Conservation (phyloP, 2,329 filamentous ascomycete species). For the Sporothrix brasiliensis region DNA sequence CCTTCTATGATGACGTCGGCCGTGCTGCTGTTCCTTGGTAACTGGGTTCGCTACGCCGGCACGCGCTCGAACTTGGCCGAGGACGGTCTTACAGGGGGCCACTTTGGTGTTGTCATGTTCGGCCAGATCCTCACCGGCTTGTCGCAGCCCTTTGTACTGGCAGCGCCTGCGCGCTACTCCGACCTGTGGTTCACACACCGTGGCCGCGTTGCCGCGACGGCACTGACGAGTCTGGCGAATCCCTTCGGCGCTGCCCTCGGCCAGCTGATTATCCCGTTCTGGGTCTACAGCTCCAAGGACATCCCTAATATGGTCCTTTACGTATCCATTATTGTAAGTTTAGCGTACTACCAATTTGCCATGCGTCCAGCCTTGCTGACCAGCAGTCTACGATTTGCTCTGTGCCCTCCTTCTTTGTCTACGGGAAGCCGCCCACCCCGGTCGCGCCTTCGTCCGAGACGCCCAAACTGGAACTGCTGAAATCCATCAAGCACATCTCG, state of each 20-base stretch:
- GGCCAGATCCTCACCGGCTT: slow-evolving; percentile 89
- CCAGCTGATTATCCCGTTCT: slow-evolving; percentile 81
- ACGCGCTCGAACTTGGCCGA: slow-evolving; percentile 47
- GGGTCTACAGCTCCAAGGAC: slow-evolving; percentile 64
- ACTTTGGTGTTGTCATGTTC: slow-evolving; percentile 79
- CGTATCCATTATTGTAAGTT: slow-evolving; percentile 75
- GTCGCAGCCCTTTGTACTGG: slow-evolving; percentile 88
- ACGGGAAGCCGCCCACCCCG: slow-evolving; percentile 74
- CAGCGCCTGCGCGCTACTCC: slow-evolving; percentile 86
- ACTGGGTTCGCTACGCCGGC: slow-evolving; percentile 88
- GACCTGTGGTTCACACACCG: slow-evolving; percentile 90
- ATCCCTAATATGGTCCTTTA: slow-evolving; percentile 84
- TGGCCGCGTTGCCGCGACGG: slow-evolving; percentile 85
- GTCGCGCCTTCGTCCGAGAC: slow-evolving; percentile 68
- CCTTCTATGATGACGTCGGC: slow-evolving; percentile 74
- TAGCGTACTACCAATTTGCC: background rate
- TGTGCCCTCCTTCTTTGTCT: slow-evolving; percentile 81
- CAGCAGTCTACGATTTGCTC: slow-evolving; percentile 61
- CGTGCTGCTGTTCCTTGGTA: slow-evolving; percentile 74
- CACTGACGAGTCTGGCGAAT: slow-evolving; percentile 81
- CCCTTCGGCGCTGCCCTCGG: slow-evolving; percentile 87
- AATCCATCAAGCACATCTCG: slow-evolving; percentile 57
- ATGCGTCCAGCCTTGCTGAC: slow-evolving; percentile 28
- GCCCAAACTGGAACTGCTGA: slow-evolving; percentile 56
- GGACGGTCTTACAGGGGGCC: slow-evolving; percentile 50